phyloP scores from a whole-genome alignment of 2,329 filamentous ascomycete species.

The Didymella lethalis region DNA sequence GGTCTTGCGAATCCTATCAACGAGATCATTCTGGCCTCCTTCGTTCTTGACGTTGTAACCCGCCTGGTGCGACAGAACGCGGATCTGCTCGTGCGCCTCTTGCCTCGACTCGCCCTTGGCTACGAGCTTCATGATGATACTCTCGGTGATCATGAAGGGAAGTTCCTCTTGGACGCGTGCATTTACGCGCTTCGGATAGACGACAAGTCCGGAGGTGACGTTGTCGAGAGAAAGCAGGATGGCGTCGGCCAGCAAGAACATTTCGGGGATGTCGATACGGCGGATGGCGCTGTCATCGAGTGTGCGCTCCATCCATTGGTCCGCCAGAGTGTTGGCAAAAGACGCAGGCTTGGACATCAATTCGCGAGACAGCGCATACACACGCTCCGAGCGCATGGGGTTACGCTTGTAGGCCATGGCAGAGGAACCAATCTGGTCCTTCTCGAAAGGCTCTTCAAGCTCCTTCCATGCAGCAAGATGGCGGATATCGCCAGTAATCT shows the following conservation, averaged over 20 bases:
- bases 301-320: conserved; percentile 81
- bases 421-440: conserved; percentile 64
- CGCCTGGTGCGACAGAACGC: conserved; percentile 79
- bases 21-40: conserved; percentile 80
- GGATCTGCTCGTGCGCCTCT: conserved; percentile 87
- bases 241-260: conserved; percentile 60
- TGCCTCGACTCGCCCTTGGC: conserved; percentile 76
- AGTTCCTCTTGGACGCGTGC: conserved; percentile 74
- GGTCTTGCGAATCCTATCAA: conserved; percentile 75
- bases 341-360: conserved; percentile 64
- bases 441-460: conserved; percentile 84
- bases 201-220: conserved; percentile 75
- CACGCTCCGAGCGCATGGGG: conserved; percentile 66
- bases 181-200: conserved; percentile 77
- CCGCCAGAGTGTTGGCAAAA: conserved; percentile 68
- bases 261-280: conserved; percentile 60
- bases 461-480: conserved; percentile 80
- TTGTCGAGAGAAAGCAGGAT: conserved; percentile 74
- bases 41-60: conserved; percentile 73
- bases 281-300: conserved; percentile 80
- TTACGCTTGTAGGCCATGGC: conserved; percentile 71
- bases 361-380: conserved; percentile 66
- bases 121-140: conserved; percentile 69
- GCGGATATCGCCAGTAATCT: conserved; percentile 77
- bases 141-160: conserved; percentile 82